These are phyloP conservation scores for Fusarium subglutinans DNA, from an alignment of 2,329 filamentous ascomycete genomes.

Conservation along the genomic window DNA sequence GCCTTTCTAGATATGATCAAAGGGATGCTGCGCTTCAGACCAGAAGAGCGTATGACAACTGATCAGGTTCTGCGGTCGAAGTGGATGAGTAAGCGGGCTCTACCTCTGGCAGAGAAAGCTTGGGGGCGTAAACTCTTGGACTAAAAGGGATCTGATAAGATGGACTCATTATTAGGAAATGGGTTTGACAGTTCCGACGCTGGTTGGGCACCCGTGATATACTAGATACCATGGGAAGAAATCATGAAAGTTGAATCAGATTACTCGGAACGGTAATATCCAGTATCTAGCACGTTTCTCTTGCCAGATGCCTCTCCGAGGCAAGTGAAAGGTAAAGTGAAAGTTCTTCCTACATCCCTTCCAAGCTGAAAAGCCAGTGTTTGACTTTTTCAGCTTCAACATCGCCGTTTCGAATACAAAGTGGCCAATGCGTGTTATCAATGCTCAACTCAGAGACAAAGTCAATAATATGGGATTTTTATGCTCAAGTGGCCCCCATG, in stretches of 20 bases:
- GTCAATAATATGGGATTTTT: background rate
- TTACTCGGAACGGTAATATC: too few species aligned
- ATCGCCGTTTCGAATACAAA: background rate
- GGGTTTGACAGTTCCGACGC: background rate
- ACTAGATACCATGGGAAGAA: background rate
- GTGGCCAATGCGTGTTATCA: background rate
- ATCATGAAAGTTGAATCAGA: background rate
- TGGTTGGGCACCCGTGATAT: background rate
- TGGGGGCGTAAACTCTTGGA: background rate
- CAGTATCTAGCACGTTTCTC: background rate
- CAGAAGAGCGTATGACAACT: background rate
- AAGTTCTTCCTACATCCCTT: background rate
- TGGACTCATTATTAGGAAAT: background rate
- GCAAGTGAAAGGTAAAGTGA: background rate
- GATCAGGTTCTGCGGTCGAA: background rate
- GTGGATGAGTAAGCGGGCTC: background rate
- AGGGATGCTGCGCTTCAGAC: background rate
- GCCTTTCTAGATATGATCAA: background rate
- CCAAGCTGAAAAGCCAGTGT: background rate
- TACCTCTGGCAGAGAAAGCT: background rate
- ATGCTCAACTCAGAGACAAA: background rate
- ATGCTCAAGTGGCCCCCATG: background rate
- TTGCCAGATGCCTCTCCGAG: background rate
- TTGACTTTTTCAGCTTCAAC: background rate
- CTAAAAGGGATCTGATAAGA: background rate